Conservation (phyloP, 1,139 yeast genomes). For the Lodderomyces metapsilosis region DNA sequence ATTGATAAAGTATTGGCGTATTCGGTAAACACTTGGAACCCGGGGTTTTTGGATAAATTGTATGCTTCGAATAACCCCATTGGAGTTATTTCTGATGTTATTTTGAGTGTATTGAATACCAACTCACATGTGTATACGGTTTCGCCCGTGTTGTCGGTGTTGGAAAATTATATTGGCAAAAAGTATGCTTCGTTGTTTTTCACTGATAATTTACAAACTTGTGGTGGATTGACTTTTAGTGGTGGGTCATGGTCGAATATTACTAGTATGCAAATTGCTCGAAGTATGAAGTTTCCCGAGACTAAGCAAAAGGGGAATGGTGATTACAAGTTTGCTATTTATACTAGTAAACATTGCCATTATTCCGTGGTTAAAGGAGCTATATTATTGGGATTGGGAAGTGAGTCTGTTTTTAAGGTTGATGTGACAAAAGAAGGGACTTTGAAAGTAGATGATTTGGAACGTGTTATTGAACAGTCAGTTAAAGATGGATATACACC, state of each 20-base stretch:
- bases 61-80: conserved; percentile 85
- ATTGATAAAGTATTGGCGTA: conserved; percentile 61
- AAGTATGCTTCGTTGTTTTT: conserved; percentile 70
- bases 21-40: conserved; percentile 85
- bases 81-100: conserved; percentile 72
- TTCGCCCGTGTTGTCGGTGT: conserved; percentile 74
- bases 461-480: conserved; percentile 43
- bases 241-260: conserved; percentile 90
- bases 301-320: conserved; percentile 65
- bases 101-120: conserved; percentile 72
- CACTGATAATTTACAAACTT: conserved; percentile 27
- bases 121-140: conserved; percentile 87
- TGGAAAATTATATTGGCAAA: conserved; percentile 67
- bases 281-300: conserved; percentile 65
- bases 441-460: conserved; percentile 52
- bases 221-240: conserved; percentile 84
- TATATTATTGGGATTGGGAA: conserved; percentile 72
- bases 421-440: conserved; percentile 56
- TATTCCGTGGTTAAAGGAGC: conserved; percentile 85
- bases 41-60: conserved; percentile 80
- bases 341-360: conserved; percentile 72
- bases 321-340: conserved; percentile 60
- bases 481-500: conserved; percentile 62
- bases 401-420: conserved; percentile 61
- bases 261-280: conserved; percentile 76